A percentile compares a stretch with the other conserved stretches of the same genome.
Evolutionary conservation across 257 asterid species (phyloP).

Genomic region (Solanum tarapatanum): DNA sequence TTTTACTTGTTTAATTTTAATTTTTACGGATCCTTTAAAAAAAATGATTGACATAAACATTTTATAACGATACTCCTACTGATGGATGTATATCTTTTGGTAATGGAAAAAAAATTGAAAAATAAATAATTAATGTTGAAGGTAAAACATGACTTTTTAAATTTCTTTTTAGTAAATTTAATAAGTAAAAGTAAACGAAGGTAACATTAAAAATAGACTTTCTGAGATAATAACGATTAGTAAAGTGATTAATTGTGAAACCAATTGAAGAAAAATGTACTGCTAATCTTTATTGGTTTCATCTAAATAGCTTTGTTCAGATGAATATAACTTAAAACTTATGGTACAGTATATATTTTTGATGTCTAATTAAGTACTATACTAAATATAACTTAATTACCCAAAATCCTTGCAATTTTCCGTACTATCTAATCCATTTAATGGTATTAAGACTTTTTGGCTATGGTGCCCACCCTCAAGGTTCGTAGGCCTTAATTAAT

Average conservation of each 20-base stretch:
- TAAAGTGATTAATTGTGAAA: background rate
- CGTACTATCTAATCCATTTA: background rate
- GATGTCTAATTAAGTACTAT: background rate
- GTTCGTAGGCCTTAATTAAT: background rate
- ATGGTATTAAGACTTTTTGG: background rate
- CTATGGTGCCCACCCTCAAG: background rate
- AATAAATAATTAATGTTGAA: background rate
- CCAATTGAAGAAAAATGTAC: background rate
- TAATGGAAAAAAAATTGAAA: background rate
- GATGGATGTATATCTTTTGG: background rate
- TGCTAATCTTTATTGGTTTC: too few species aligned
- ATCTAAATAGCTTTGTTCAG: too few species aligned
- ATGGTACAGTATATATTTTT: background rate
- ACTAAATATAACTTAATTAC: background rate
- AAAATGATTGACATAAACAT: background rate
- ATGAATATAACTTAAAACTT: too few species aligned
- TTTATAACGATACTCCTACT: background rate
- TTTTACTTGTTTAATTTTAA: too few species aligned
- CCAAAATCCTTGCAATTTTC: background rate
- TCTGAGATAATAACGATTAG: background rate
- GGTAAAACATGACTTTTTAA: background rate
- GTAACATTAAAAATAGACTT: too few species aligned
- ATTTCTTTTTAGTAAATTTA: too few species aligned
- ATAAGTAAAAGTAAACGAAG: background rate
- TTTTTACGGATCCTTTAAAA: too few species aligned